phyloP scores from a whole-genome alignment of 306 rosid species.

The Cercis canadensis region DNA sequence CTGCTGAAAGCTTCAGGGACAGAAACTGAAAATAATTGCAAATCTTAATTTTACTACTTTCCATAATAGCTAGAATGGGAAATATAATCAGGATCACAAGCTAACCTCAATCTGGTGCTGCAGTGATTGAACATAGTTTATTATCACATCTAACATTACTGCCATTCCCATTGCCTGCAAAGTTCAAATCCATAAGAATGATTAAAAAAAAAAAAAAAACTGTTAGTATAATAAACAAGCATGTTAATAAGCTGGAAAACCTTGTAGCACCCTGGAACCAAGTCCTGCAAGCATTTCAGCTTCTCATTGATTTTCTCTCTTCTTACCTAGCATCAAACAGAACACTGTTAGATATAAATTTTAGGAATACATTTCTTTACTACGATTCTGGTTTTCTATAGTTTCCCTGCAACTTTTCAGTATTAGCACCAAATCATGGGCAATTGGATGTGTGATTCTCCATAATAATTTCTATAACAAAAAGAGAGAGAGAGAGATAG shows the following conservation, averaged over 20 bases:
- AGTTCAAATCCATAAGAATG: slow-evolving; percentile 5
- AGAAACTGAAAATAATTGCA: slow-evolving; percentile 50
- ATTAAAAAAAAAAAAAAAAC: neutral
- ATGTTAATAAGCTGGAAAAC: slow-evolving; percentile 21
- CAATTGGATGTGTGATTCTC: neutral
- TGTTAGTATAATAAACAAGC: too few relatives aligned
- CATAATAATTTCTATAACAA: neutral
- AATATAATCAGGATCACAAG: neutral
- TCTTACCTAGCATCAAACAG: slow-evolving; percentile 50
- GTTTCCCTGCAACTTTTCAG: neutral
- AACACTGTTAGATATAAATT: neutral
- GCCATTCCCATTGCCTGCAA: slow-evolving; percentile 81
- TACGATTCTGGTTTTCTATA: slow-evolving; percentile 3
- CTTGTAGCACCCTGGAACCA: slow-evolving; percentile 78
- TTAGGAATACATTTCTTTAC: too few relatives aligned
- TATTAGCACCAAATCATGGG: too few relatives aligned
- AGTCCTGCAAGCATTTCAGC: slow-evolving; percentile 58
- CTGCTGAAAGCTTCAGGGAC: slow-evolving; percentile 71
- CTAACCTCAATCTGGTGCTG: slow-evolving; percentile 71
- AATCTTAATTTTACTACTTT: neutral
- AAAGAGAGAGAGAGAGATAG: neutral
- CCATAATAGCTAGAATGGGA: neutral
- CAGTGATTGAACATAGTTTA: slow-evolving; percentile 67
- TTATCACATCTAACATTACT: slow-evolving; percentile 73
- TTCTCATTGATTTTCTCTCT: slow-evolving; percentile 70